These are phyloP conservation scores for Fonsecaea erecta DNA, from an alignment of 2,329 filamentous ascomycete species.

Conservation along the genomic window DNA sequence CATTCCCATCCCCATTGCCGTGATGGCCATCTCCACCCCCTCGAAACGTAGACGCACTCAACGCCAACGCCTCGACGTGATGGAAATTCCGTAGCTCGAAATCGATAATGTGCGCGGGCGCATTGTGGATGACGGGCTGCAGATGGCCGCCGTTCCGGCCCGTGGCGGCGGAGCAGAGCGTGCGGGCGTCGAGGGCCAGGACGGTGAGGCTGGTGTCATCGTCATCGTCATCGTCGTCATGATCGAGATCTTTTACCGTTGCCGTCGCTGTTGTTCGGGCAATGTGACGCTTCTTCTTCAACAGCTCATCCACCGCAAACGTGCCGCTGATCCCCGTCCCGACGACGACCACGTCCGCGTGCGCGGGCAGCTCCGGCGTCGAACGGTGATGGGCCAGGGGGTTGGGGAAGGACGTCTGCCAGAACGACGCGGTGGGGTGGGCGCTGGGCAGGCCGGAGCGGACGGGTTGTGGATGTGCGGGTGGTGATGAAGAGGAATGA, in stretches of 20 bases:
- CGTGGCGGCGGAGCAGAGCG: slow-evolving; percentile 52
- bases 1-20: no score
- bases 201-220: slow-evolving; percentile 35
- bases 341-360: slow-evolving; percentile 44
- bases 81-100: slow-evolving; percentile 45
- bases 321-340: slow-evolving; percentile 49
- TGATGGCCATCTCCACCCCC: not conserved
- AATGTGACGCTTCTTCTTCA: slow-evolving; percentile 19
- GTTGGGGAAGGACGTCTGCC: slow-evolving; percentile 32
- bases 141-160: slow-evolving; percentile 53
- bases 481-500: not conserved
- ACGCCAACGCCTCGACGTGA: slow-evolving; percentile 15
- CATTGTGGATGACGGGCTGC: slow-evolving; percentile 45
- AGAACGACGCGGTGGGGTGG: slow-evolving; percentile 32
- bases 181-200: slow-evolving; percentile 51
- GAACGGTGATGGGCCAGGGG: slow-evolving; percentile 28
- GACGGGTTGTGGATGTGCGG: not conserved
- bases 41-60: not conserved
- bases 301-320: slow-evolving; percentile 42
- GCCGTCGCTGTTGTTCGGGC: not conserved
- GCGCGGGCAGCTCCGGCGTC: slow-evolving; percentile 35
- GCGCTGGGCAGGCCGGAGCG: slow-evolving; percentile 19
- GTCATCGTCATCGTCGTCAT: slow-evolving; percentile 2
- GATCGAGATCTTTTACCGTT: not conserved
- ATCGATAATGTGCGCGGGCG: slow-evolving; percentile 51